These are phyloP conservation scores for Penicillium parvum DNA, from an alignment of 495 filamentous ascomycete genomes.

Conservation along the genomic window DNA sequence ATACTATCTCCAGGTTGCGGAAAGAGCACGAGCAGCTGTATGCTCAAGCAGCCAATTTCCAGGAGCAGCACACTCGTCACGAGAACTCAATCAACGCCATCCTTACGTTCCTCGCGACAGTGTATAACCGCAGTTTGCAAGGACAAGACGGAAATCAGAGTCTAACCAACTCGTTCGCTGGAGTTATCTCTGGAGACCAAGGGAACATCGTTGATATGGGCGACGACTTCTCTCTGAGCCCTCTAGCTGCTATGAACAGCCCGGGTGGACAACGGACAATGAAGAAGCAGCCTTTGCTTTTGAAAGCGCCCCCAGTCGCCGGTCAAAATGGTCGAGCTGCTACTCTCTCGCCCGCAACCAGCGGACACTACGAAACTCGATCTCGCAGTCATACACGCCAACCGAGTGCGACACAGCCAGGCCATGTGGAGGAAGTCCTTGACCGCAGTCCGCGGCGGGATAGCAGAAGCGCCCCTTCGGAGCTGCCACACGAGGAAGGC, in stretches of 20 bases:
- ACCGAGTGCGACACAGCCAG: conserved; percentile 28
- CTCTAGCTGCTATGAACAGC: conserved; percentile 36
- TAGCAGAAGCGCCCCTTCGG: conserved; percentile 10
- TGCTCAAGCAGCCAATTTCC: conserved; percentile 84
- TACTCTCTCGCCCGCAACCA: conserved; percentile 38
- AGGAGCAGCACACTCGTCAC: conserved; percentile 87
- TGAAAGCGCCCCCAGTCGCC: conserved; percentile 45
- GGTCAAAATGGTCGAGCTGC: conserved; percentile 31
- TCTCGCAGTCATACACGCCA: conserved; percentile 35
- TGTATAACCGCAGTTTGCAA: conserved; percentile 78
- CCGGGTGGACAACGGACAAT: conserved; percentile 36
- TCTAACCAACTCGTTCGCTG: conserved; percentile 66
- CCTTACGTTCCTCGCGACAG: conserved; percentile 90
- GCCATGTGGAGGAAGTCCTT: conserved; percentile 44
- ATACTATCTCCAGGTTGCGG: conserved; percentile 68
- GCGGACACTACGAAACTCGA: conserved; percentile 28
- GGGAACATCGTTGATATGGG: conserved; percentile 70
- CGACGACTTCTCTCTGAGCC: conserved; percentile 49
- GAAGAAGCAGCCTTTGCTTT: conserved; percentile 47
- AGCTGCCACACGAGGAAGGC: conserved; percentile 20
- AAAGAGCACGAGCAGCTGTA: conserved; percentile 86
- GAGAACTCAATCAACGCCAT: conserved; percentile 99
- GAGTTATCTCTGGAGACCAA: conserved; percentile 60
- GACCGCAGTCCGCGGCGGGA: conserved; percentile 37
- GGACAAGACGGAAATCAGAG: conserved; percentile 59